Base-by-base conservation (phyloP, 306 rosid species). In the Trichosanthes truncata region DNA sequence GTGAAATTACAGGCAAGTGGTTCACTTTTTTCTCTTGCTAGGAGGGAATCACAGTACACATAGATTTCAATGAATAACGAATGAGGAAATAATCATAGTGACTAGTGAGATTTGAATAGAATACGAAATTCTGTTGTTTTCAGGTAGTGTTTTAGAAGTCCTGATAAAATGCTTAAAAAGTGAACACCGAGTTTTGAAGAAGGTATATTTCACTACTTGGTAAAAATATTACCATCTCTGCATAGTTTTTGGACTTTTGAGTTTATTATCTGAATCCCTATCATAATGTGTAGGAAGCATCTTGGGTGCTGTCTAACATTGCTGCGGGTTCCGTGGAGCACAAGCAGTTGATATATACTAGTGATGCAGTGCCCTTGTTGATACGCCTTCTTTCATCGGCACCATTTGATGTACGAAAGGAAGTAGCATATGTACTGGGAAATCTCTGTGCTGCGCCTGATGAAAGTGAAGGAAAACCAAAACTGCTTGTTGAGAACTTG, bases 301-400 rank as follows among this genome's bases (percentile, higher is more conserved):
- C 98, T 23, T 96, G 99, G 98, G 97, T 89, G 69, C 88, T 96
- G 45, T 93, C 98, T 77, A 96, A 96, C 85, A 83, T 93, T 57
- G 99, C 97, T 49, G 93, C 97, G 11, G 96, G 96, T 74, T 90
- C 97, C 41, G 48, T 90, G 51, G 97, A 91, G 81, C 98, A 90
- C 84, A 96, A 96, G 89, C 90, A 84, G 76, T 81, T 91, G 83
- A 91, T 96, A 78, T 89, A 83, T 83, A 85, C 88, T 18, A 91
- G 93, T n/a, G 91, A 90, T 77, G 89, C 89, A 0, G 81, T 88
- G 86, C 84, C 92, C 35, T 62, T 91, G 85, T 87, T 96, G 52
- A 80, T 93, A 80, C 89, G 77, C 52, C 96, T 93, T 77, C 89
- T 93, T 76, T 87, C 90, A 59, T 86, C 91, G 0, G 90, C 99